Evolutionary conservation across 2,329 filamentous ascomycete species (phyloP), one percentile per base, ranked within the genome.

Genomic region (Hypoxylon sp.): DNA sequence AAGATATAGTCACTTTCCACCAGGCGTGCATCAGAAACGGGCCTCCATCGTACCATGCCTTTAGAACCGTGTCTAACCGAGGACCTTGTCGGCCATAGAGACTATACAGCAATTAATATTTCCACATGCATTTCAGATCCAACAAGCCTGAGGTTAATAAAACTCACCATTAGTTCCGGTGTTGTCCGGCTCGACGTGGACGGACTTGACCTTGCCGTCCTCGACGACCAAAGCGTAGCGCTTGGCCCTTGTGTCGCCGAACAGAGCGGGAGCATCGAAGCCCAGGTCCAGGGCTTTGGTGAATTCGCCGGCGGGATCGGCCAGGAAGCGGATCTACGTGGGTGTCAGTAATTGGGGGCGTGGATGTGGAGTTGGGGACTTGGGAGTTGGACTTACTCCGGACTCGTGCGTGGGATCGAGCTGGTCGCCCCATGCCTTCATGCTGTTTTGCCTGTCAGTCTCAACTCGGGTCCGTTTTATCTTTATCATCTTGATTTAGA

Each of bases 161-260:
- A 10, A 59, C 85, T 80, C 83, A 94, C 93, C 91, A 72, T 91
- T 85, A 53, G 94, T 87, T 35, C 93, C 93, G 42, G 92, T 96
- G 82, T 92, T 94, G 80, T 98, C 94, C 10, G 93, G 91, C 86
- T 98, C 95, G 57, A 97, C 88, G 75, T 93, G 89, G 19, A 91
- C 87, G 75, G 91, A 88, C 82, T 91, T 91, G 74, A 98, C 92
- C 82, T 93, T 93, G 73, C 95, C 94, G 75, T 97, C 84, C 82
- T 97, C 90, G 57, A 97, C 84, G 56, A 94, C 87, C 60, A 97
- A 85, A 19, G 92, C 93, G 77, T 97, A 98, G 55, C 95, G 89
- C 89, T 97, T 97, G 82, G 92, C 92, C 71, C 95, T 89, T 74
- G 88, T 84, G 74, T 91, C 90, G 47, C 95, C 95, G 75, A 98